phyloP scores from a whole-genome alignment of 192 early-diverging fungal species.

The Linnemannia hyalina region DNA sequence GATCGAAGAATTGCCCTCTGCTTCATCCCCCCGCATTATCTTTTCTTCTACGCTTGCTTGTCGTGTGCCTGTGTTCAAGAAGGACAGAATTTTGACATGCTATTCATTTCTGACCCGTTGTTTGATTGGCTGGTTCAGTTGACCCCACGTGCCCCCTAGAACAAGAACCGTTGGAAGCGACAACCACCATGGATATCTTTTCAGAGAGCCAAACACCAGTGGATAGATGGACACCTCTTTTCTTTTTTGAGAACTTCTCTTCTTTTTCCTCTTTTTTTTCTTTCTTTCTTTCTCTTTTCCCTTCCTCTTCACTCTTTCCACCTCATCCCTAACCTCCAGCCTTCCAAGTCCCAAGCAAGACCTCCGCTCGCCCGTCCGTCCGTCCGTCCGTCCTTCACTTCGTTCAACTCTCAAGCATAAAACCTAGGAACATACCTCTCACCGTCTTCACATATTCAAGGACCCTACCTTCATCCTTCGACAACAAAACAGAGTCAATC shows the following conservation, averaged over 20 bases:
- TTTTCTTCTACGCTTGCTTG: too few relatives aligned
- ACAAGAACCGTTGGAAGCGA: neutral
- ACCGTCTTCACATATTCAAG: too few relatives aligned
- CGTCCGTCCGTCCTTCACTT: neutral
- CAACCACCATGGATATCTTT: too few relatives aligned
- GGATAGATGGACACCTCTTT: neutral
- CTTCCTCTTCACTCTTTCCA: constrained; percentile 1
- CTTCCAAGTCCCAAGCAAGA: too few relatives aligned
- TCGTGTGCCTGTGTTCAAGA: too few relatives aligned
- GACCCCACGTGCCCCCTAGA: too few relatives aligned
- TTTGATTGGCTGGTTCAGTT: too few relatives aligned
- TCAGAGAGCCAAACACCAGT: neutral
- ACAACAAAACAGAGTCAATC: neutral
- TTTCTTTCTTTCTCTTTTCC: neutral
- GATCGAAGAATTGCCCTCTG: too few relatives aligned
- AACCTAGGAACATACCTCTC: too few relatives aligned
- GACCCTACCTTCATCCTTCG: neutral
- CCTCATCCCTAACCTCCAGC: neutral
- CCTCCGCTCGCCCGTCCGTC: neutral
- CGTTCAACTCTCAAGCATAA: neutral
- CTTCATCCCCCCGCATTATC: too few relatives aligned
- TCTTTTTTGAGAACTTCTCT: neutral
- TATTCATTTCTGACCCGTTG: too few relatives aligned
- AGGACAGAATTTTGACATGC: too few relatives aligned
- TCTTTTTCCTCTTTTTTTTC: neutral